Base-by-base conservation (phyloP, 108 stramenopile species). In the Nitzschia sp. region DNA sequence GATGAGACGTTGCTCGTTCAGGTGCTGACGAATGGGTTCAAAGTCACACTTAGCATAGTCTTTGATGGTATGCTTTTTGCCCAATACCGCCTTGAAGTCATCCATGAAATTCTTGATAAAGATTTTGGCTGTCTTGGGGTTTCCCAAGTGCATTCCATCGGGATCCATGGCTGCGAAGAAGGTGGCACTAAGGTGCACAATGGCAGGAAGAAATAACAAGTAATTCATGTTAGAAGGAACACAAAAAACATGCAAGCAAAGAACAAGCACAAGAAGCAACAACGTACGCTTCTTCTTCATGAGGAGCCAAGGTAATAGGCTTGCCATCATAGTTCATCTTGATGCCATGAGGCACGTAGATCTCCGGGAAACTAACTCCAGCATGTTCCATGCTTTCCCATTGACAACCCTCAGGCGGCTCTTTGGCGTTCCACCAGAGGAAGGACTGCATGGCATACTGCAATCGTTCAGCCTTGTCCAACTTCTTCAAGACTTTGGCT, bases 81-180 rank as follows among this genome's bases (percentile, higher is more conserved):
- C 95, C 19, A 98, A 71, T 0, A 91, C 63, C 10, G 54, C 67
- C 42, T 76, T 72, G 58, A 97, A 99, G 73, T 98, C 98, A 21
- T 76, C 71, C 69, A 97, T 97, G 76, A 97, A 99, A 65, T 99
- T 99, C 58, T 92, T 92, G 72, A 87, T 89, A 69, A 98, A 99
- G 10, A 96, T 97, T 44, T 82, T 82, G 17, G 86, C 90, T 11
- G 95, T 96, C 53, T 92, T 96, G 53, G 90, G 79, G 67, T 95
- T 92, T 20, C 92, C 93, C 7, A 98, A 80, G 69, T 98, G 97
- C 87, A 94, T 96, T n/a, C 93, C 95, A 10, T 96, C 90, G 8
- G 86, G 88, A 75, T 92, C 94, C 92, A 95, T 95, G 46, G 92
- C 90, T 2, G 99, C 99, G 78, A 93, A 97, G 71, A 98, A 97